Evolutionary conservation across 73 alveolate genomes (phyloP), one percentile per base, ranked within the genome.

Genomic region (Paraurostyla sp.): DNA sequence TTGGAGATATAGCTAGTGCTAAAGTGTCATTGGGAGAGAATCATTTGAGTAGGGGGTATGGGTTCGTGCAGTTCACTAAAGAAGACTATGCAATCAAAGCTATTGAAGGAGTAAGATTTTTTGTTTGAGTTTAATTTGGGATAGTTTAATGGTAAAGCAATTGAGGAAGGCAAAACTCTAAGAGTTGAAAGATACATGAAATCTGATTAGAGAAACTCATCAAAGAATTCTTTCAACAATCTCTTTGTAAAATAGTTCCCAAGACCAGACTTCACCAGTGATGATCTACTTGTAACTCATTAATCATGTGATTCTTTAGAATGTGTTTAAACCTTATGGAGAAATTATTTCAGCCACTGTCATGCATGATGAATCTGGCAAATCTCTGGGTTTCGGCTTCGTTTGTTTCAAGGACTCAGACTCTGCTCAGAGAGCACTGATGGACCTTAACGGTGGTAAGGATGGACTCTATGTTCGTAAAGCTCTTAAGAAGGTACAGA

Each of bases 381-480:
- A 82, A 62, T 89, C 96, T 15, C 87, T 85, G 80, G 97, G 97
- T 52, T 96, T 96, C 76, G 99, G 99, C 38, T 96, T 96, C 82
- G 99, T 93, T 32, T 96, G 99, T 81, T 96, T 92, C 83, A 88
- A 82, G 45, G 89, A 96, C n/a, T 87, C 96, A 0, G 98, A 91
- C 45, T 91, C 83, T 71, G 98, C 99, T 30, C 81, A 73, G 89
- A 89, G 88, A 71, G 99, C 99, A 3, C 85, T 69, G 50, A 85
- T 81, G 33, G 95, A 87, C 60, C 62, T 93, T 92, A 75, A 93
- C 83, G 94, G 93, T n/a, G n/a, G n/a, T 41, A 83, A 88, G 56
- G 88, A 91, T 36, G 90, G 92, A 58, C 93, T 95, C 92, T 95
- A 93, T 93, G 99, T 96, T 16, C 65, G 93, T 56, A 89, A 88